Conservation (phyloP, 1,139 yeast genomes). For the Diutina mesorugosa region DNA sequence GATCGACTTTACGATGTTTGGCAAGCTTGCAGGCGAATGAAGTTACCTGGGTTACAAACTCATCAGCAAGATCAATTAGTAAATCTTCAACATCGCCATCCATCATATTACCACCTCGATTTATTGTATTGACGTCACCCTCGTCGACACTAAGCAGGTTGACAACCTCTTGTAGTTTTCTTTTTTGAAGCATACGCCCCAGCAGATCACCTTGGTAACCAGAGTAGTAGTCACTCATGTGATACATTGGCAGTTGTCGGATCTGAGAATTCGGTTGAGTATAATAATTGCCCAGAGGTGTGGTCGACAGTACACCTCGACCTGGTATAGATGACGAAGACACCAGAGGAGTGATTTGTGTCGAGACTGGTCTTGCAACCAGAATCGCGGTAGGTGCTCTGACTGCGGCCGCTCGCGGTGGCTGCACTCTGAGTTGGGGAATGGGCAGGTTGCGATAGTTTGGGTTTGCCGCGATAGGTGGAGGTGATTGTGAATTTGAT, state of each 20-base stretch:
- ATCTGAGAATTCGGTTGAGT: not conserved
- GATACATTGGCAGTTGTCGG: slow-evolving; percentile 2
- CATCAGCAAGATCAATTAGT: slow-evolving; percentile 86
- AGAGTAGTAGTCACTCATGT: not conserved
- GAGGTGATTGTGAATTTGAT: not conserved
- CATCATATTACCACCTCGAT: slow-evolving; percentile 63
- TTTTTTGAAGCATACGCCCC: slow-evolving; percentile 76
- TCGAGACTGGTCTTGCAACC: not conserved
- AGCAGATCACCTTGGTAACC: not conserved
- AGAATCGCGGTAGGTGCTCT: slow-evolving; percentile 1
- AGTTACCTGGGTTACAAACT: slow-evolving; percentile 85
- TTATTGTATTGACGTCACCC: slow-evolving; percentile 33
- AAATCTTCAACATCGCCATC: slow-evolving; percentile 96
- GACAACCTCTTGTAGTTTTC: slow-evolving; percentile 79
- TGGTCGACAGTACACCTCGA: not conserved
- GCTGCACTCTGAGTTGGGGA: not conserved
- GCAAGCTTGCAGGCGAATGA: slow-evolving; percentile 91
- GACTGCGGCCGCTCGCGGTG: not conserved
- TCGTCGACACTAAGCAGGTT: slow-evolving; percentile 72
- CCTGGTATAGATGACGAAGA: not conserved
- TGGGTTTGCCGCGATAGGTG: not conserved
- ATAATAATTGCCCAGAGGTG: not conserved
- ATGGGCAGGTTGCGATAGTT: not conserved
- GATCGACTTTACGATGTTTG: slow-evolving; percentile 81
- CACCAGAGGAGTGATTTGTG: not conserved